Base-by-base conservation (phyloP, 2,329 filamentous ascomycete genomes). In the Calonectria honghensis region DNA sequence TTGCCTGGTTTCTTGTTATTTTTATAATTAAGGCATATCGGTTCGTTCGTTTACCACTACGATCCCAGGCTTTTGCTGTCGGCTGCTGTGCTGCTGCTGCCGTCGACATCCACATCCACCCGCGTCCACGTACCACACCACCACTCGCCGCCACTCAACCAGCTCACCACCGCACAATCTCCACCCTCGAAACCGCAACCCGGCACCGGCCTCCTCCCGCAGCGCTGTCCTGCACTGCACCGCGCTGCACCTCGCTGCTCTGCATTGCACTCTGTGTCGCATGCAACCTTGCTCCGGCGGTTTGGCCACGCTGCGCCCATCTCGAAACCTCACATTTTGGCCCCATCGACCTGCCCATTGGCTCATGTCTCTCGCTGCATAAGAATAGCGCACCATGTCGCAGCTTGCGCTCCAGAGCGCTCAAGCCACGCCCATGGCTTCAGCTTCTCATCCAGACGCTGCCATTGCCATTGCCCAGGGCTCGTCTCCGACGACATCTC, bases 361-460 rank as follows among this genome's bases (percentile, higher is more conserved):
- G 79, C 74, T 77, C 77, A 79, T 81, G 78, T 75, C 79, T 81
- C 80, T 75, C 65, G 74, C 73, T 79, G 79, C 78, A 79, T 80
- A 78, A 80, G 61, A 74, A 74, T 86, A 85, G 86, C 83, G 83
- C 84, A 88, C 85, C 86, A 89, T 90, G 88, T 89, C 88, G 85
- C 89, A 90, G 85, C 86, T 87, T 86, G 85, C 86, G 83, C 85
- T 85, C 84, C 87, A 86, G 83, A 84, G 83, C 83, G 84, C 85
- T 81, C 84, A 88, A 81, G 85, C 82, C 83, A 59, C 72, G 68
- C 51, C 63, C 52, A 52, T 64, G 35, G 41, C 52, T 48, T 76
- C 78, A 73, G 72, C 54, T 61, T 73, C 73, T 75, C 27, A 59
- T 24, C 39, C 74, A 24, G 57, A 37, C 54, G 48, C 69, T 59